Base-by-base conservation (phyloP, 257 asterid genomes). In the Solanum chilense region DNA sequence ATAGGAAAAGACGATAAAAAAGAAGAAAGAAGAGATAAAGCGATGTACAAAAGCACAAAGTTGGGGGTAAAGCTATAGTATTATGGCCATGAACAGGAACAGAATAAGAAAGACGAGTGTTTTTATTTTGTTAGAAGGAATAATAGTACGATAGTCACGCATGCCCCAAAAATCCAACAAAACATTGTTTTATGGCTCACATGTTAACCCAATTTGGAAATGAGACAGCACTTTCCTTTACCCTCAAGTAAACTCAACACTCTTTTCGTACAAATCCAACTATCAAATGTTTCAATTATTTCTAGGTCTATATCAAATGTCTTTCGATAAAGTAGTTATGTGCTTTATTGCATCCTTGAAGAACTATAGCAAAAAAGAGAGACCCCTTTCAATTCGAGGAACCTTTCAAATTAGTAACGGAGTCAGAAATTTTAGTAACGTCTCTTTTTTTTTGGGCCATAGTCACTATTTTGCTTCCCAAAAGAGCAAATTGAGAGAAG, bases 131-230 rank as follows among this genome's bases (percentile, higher is more conserved):
- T 35, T 35, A 37, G 2, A 74, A 74, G 82, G 82, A 74, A 74
- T 74, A 74, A 74, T 74, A 35, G 81, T 73, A 73, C 49, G 45
- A 23, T 0, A 35, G 13, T 76, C 23, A 42, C 83, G 91, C 86
- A 62, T 89, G 87, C 86, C 83, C 35, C 60, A 42, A 76, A 37
- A 37, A 37, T 42, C 83, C 33, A 42, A 76, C 23, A 12, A 20
- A 56, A 42, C 16, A 7, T 73, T 84, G 68, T 73, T 45, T 16
- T 13, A 85, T n/a, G 83, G 58, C 66, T 58, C 44, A 68, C 77
- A 86, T 87, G n/a, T 42, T 74, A 84, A 39, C 92, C 76, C 21
- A 44, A 85, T 45, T 76, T 87, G 87, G 91, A 37, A 87, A 84
- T 20, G 7, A 66, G 33, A 20, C 31, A 25, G 73, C 49, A 33